Base-by-base conservation (phyloP, 306 rosid genomes). In the Alnus rubra region DNA sequence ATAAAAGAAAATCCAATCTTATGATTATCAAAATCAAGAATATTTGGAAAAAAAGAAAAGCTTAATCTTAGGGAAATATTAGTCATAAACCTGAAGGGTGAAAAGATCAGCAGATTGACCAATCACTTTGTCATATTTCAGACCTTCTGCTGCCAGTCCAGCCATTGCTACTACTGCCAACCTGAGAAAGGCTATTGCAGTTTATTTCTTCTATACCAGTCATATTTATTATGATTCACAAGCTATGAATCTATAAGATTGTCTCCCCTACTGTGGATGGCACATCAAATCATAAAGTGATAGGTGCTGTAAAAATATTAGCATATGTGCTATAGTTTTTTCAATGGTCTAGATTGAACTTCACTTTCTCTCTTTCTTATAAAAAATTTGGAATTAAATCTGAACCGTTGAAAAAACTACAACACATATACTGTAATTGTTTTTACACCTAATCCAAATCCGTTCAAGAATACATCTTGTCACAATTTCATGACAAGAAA, bases 121-220 rank as follows among this genome's bases (percentile, higher is more conserved):
- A 75, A 93, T 82, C 87, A 91, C 97, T 78, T 95, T 95, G 80
- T 92, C 96, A 86, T 93, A 93, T 79, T 87, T 83, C 76, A 95
- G 85, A 78, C 99, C 98, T 88, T 93, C 96, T 9, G 98, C 94
- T 18, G 94, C 97, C 11, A 95, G 82, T 83, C 97, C 97, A 77
- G 96, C 96, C 99, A 93, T 95, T 79, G 99, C 91, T 76, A 95
- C 94, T 39, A 88, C 92, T 74, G 99, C 94, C 88, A 91, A 86
- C 87, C 99, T 93, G 67, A 76, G 44, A 74, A 58, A 55, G 12
- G 49, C 60, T 69, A 37, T 33, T 31, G 63, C 50, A 56, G 58
- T 73, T 63, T 63, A 18, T 67, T 18, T 16, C 10, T 67, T 37
- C 23, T 9, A 3, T 47, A 42, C 50, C 51, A 9, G 16, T 42